phyloP scores from a whole-genome alignment of 2,329 filamentous ascomycete species.

The Cadophora luteo-olivacea region DNA sequence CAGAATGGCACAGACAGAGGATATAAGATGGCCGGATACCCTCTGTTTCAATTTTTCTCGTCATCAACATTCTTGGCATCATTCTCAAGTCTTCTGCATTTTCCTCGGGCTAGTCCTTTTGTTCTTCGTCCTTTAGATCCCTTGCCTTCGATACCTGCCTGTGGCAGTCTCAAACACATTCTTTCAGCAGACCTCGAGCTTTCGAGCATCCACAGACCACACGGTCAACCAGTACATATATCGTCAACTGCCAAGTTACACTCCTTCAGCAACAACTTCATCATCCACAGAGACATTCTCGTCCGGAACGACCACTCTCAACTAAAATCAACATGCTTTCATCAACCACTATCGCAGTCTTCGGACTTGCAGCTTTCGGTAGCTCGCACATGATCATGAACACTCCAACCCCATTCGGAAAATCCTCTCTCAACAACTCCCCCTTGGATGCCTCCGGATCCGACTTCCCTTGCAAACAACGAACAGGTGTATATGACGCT shows the following conservation, averaged over 20 bases:
- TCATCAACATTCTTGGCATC: slow-evolving; percentile 31
- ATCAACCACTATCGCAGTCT: slow-evolving; percentile 57
- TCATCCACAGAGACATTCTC: slow-evolving; percentile 29
- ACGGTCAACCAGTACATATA: slow-evolving; percentile 13
- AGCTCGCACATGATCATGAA: slow-evolving; percentile 80
- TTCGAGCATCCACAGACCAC: slow-evolving; percentile 17
- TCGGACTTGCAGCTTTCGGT: slow-evolving; percentile 63
- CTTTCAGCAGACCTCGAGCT: slow-evolving; percentile 27
- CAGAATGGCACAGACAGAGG: slow-evolving; percentile 27
- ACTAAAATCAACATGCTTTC: slow-evolving; percentile 51
- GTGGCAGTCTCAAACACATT: slow-evolving; percentile 30
- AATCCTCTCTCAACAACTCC: slow-evolving; percentile 59
- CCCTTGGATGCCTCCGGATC: slow-evolving; percentile 67
- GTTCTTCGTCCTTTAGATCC: slow-evolving; percentile 25
- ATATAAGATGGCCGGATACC: slow-evolving; percentile 32
- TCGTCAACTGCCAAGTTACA: slow-evolving; percentile 15
- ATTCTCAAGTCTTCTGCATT: slow-evolving; percentile 27
- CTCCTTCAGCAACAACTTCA: slow-evolving; percentile 17
- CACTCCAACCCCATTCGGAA: slow-evolving; percentile 68
- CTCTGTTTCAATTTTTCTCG: slow-evolving; percentile 25
- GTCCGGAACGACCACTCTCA: slow-evolving; percentile 39
- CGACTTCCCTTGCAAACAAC: slow-evolving; percentile 85
- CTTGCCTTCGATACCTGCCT: slow-evolving; percentile 27
- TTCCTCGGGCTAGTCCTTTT: slow-evolving; percentile 35
- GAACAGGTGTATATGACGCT: slow-evolving; percentile 53